Base-by-base conservation (phyloP, 2,329 filamentous ascomycete genomes). In the Calcarisporium arbuscula region DNA sequence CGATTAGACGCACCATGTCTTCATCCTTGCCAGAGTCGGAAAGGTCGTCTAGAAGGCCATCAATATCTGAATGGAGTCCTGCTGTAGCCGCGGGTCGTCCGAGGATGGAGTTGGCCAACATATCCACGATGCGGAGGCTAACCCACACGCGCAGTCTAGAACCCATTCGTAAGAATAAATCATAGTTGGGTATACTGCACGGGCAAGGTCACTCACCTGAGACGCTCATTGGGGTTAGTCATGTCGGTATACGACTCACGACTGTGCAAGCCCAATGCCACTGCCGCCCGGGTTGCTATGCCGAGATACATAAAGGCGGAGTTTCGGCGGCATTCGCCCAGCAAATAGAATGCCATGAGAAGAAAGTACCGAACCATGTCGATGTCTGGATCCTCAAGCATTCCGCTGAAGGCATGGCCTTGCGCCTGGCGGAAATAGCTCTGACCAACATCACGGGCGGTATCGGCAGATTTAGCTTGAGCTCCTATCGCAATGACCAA, bases 261-360 rank as follows among this genome's bases (percentile, higher is more conserved):
- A 50, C 56, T 54, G 33, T 79, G 73, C 6, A 80, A 46, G 0
- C 76, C 77, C 1, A 80, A 46, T 0, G 73, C 71, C 4, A 70
- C 67, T 1, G 76, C 74, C 1, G 74, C 70, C 34, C 72, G 67
- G 0, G 70, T 62, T 2, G 76, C 75, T 8, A 80, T 67, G 0
- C 75, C 75, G 3, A 80, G 51, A 36, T 80, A 80, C 70, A 80
- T 77, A 34, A 77, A 80, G 0, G 75, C 75, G 1, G 74, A 64
- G 36, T 78, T 78, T 8, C 74, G 61, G 20, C 71, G 70, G 34
- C 74, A 78, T 5, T 70, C 70, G 0, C 70, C 72, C 4, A 76
- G 61, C 65, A 77, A 72, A 43, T 75, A 78, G 41, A 76, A 75
- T 1, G 72, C 64, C 66, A 78, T 71, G 12, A 77, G 56, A 0